Base-by-base conservation (phyloP, 352 stramenopile species). In the Phytophthora multivora region DNA sequence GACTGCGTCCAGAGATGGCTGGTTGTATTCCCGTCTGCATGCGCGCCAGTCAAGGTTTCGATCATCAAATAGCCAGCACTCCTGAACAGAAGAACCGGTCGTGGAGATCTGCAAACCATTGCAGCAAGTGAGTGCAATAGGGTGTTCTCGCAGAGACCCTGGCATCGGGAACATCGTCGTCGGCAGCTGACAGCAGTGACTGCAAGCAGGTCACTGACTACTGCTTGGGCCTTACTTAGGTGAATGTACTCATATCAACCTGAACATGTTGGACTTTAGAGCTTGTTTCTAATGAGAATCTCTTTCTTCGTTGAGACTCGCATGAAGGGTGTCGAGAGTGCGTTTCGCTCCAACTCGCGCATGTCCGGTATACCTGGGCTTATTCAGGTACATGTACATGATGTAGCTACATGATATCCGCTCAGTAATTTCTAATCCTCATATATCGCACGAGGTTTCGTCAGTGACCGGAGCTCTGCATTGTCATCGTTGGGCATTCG, bases 51-150 rank as follows among this genome's bases (percentile, higher is more conserved):
- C 36, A 45, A 25, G 50, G 42, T 61, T 53, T 53, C 33, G 53
- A 61, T 53, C 31, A 61, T 39, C 41, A 47, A 61, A 40, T 26
- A 35, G 19, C 21, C 35, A 47, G 33, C 19, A 30, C 48, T 19
- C 48, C 33, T 43, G 47, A 42, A 38, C 30, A 35, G 35, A 51
- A 28, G 38, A 33, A 42, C 35, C 35, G n/a, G 15, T 45, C 15
- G 16, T 31, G 23, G 25, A 36, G 42, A 50, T 50, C n/a, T 51
- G 43, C 16, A 51, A 21, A 38, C 25, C 23, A 30, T 41, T 16
- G 28, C 18, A 40, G 28, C 11, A 40, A n/a, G 49, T 9, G 26
- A 42, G 7, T 35, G 42, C 25, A 21, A 50, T 33, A 49, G 42
- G 12, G 39, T 25, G 16, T 25, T 26, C 10, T 31, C 8, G 13